These are phyloP conservation scores for Calocybe cyanea DNA, from an alignment of 768 basidiomycete genomes.

Conservation along the genomic window DNA sequence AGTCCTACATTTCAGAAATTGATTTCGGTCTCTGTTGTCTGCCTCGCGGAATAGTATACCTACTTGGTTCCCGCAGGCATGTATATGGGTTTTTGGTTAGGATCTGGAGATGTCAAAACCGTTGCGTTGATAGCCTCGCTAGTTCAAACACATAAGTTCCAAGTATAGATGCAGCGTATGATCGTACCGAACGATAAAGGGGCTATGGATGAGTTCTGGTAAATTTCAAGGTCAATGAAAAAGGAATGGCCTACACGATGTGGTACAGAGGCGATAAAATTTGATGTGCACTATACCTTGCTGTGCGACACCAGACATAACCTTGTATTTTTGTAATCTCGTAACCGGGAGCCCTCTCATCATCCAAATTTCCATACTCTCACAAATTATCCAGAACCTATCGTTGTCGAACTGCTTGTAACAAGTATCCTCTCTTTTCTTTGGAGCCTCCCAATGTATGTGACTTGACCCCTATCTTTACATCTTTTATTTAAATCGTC, in stretches of 20 bases:
- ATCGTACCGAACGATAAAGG: slow-evolving; percentile 44
- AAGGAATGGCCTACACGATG: slow-evolving; percentile 35
- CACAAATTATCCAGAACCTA: too few species aligned
- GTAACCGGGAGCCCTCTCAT: too few species aligned
- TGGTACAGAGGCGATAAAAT: slow-evolving; percentile 51
- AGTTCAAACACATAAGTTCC: neutral
- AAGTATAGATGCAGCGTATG: neutral
- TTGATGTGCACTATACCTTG: neutral
- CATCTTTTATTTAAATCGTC: slow-evolving; percentile 34
- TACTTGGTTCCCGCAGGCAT: slow-evolving; percentile 48
- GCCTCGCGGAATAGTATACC: slow-evolving; percentile 7
- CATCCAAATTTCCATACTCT: too few species aligned
- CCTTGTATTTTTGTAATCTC: too few species aligned
- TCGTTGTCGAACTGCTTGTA: too few species aligned
- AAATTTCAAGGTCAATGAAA: neutral
- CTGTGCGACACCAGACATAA: too few species aligned
- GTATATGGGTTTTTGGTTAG: slow-evolving; percentile 46
- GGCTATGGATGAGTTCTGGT: slow-evolving; percentile 22
- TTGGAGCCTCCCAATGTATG: too few species aligned
- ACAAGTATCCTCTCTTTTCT: too few species aligned
- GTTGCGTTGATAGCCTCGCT: slow-evolving; percentile 47
- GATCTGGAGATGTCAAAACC: slow-evolving; percentile 43
- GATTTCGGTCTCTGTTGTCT: neutral
- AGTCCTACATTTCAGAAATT: slow-evolving; percentile 22
- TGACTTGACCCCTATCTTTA: slow-evolving; percentile 53